Percentiles rank a stretch among this genome's conserved stretches.
phyloP scores from a whole-genome alignment of 2,329 filamentous ascomycete species.

The Colletotrichum caudatum region DNA sequence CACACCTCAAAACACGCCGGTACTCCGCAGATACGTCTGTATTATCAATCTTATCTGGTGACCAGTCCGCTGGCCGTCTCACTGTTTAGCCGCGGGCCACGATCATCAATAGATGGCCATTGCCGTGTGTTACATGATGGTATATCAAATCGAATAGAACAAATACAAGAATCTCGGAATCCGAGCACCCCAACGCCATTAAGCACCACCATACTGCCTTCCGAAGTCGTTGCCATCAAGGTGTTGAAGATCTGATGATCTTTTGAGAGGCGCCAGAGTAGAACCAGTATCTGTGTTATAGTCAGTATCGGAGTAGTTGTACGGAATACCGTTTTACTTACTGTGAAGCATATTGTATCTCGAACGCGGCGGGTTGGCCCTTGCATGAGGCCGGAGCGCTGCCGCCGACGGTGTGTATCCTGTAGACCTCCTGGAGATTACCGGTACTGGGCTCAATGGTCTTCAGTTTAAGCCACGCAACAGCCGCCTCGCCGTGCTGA shows the following conservation, averaged over 20 bases:
- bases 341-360: slow-evolving; percentile 85
- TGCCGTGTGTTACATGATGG: slow-evolving; percentile 27
- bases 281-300: slow-evolving; percentile 54
- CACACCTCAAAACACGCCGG: no score
- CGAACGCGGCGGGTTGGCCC: slow-evolving; percentile 72
- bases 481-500: slow-evolving; percentile 73
- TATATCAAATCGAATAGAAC: slow-evolving; percentile 29
- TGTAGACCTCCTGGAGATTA: slow-evolving; percentile 80
- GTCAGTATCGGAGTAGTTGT: slow-evolving; percentile 37
- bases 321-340: slow-evolving; percentile 65
- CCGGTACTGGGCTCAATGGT: slow-evolving; percentile 67
- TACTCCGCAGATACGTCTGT: background rate
- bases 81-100: background rate
- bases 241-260: slow-evolving; percentile 15
- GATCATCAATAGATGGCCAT: background rate
- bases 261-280: slow-evolving; percentile 41
- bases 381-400: slow-evolving; percentile 79
- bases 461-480: slow-evolving; percentile 83
- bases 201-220: background rate
- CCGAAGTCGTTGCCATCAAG: background rate
- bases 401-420: slow-evolving; percentile 86
- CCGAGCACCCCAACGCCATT: slow-evolving; percentile 27
- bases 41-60: slow-evolving; percentile 24
- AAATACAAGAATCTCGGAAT: slow-evolving; percentile 6
- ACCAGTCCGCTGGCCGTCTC: slow-evolving; percentile 17